Conservation (phyloP, 2,329 filamentous ascomycete species). For the Phyllosticta citribraziliensis region DNA sequence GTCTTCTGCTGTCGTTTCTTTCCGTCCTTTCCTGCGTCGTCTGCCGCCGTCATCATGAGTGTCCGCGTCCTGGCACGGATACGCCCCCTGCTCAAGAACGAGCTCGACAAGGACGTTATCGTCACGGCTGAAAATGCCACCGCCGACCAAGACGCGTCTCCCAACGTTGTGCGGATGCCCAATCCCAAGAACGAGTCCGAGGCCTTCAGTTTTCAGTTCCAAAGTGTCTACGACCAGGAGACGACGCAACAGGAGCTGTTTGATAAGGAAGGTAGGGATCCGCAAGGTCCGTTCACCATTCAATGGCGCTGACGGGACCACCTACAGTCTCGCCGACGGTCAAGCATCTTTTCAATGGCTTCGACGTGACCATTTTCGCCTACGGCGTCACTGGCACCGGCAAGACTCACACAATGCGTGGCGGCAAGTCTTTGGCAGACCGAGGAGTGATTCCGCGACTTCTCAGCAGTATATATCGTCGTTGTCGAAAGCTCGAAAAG, state of each 20-base stretch:
- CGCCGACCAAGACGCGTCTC: constrained; percentile 33
- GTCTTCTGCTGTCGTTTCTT: neutral
- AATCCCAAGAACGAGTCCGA: constrained; percentile 88
- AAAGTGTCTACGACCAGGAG: constrained; percentile 74
- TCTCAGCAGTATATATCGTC: constrained; percentile 74
- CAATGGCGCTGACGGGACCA: neutral
- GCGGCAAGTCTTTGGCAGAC: constrained; percentile 75
- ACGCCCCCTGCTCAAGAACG: constrained; percentile 74
- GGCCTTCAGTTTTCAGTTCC: constrained; percentile 90
- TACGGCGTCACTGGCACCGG: constrained; percentile 90
- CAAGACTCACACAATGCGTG: constrained; percentile 94
- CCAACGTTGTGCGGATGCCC: constrained; percentile 72
- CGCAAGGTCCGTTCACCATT: neutral
- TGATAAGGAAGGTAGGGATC: constrained; percentile 67
- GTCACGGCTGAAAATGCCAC: constrained; percentile 49
- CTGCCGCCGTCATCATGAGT: constrained; percentile 32
- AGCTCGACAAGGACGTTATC: constrained; percentile 81
- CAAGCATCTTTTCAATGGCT: constrained; percentile 83
- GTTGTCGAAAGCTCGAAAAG: constrained; percentile 75
- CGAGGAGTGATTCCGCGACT: constrained; percentile 80
- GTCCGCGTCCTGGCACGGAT: constrained; percentile 87
- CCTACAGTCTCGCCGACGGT: constrained; percentile 73
- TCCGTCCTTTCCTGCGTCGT: constrained; percentile 9
- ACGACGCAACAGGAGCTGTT: constrained; percentile 82
- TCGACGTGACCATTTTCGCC: constrained; percentile 82